Evolutionary conservation across 1,139 yeast species (phyloP).

Genomic region (Candida sp.): DNA sequence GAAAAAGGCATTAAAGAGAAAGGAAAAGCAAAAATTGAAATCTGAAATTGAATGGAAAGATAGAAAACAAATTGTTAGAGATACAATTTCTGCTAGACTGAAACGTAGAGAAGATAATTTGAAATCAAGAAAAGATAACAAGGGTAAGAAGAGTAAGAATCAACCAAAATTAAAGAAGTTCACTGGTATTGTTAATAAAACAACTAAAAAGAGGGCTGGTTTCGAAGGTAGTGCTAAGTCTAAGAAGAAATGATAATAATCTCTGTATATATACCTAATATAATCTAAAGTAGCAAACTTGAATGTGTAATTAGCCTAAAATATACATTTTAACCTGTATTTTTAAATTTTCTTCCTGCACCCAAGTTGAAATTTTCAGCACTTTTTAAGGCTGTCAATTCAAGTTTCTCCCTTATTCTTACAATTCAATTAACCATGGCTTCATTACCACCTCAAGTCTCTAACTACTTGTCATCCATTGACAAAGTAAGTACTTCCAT

Average conservation of each 20-base stretch:
- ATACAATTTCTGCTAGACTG: conserved; percentile 68
- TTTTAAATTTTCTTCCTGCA: neutral
- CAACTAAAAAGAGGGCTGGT: conserved; percentile 52
- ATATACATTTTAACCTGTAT: neutral
- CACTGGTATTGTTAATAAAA: conserved; percentile 49
- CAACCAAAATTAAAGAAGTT: conserved; percentile 69
- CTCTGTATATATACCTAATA: conserved; percentile 1
- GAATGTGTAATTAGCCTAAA: neutral
- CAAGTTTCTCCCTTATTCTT: too few species aligned
- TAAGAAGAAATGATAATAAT: conserved; percentile 21
- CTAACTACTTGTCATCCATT: conserved; percentile 22
- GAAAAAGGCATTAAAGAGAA: conserved; percentile 80
- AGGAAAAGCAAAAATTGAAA: conserved; percentile 74
- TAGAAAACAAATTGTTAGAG: conserved; percentile 74
- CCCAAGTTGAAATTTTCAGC: neutral
- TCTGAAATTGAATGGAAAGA: conserved; percentile 88
- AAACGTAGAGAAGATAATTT: conserved; percentile 90
- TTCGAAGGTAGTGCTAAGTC: conserved; percentile 52
- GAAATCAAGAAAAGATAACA: conserved; percentile 75
- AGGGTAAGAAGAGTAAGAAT: conserved; percentile 67
- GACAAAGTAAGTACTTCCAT: conserved; percentile 23
- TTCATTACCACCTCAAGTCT: conserved; percentile 21
- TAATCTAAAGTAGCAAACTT: too few species aligned
- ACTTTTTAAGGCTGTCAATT: too few species aligned
- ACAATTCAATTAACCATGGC: conserved; percentile 22